Percentiles rank a stretch among this genome's conserved stretches.
Conservation (phyloP, 2,329 filamentous ascomycete genomes). For the Epicoccum nigrum region DNA sequence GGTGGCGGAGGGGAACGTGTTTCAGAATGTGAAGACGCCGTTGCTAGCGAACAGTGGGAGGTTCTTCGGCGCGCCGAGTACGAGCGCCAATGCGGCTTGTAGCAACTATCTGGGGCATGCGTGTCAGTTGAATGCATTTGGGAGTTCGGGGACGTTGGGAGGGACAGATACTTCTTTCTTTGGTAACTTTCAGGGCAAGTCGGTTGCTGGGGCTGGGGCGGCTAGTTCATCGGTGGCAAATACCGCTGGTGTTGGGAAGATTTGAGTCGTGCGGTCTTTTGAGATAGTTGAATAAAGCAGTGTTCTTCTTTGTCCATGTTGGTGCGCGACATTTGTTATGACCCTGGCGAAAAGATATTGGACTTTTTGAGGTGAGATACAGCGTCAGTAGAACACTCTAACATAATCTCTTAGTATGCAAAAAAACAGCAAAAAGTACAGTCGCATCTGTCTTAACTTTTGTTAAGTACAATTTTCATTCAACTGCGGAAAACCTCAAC, state of each 20-base stretch:
- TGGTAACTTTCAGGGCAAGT: constrained; percentile 58
- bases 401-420: no score
- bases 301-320: no score
- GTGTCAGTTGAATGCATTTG: constrained; percentile 57
- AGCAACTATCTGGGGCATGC: constrained; percentile 52
- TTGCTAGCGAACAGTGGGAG: constrained; percentile 48
- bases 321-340: no score
- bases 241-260: constrained; percentile 56
- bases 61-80: constrained; percentile 47
- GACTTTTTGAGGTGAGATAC: no score
- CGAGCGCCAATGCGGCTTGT: constrained; percentile 51
- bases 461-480: no score
- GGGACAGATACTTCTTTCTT: constrained; percentile 55
- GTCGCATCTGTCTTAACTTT: no score
- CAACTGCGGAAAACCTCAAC: no score
- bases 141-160: constrained; percentile 27
- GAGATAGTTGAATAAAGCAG: not conserved
- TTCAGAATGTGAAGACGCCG: constrained; percentile 58
- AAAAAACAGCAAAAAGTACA: no score
- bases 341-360: no score
- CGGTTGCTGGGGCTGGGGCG: constrained; percentile 53
- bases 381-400: no score
- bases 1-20: constrained; percentile 62
- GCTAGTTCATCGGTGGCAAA: constrained; percentile 45
- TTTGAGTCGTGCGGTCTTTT: constrained; percentile 9